Evolutionary conservation across 2,329 filamentous ascomycete species (phyloP), one percentile per base, ranked within the genome.

Genomic region (Alternaria sp.): DNA sequence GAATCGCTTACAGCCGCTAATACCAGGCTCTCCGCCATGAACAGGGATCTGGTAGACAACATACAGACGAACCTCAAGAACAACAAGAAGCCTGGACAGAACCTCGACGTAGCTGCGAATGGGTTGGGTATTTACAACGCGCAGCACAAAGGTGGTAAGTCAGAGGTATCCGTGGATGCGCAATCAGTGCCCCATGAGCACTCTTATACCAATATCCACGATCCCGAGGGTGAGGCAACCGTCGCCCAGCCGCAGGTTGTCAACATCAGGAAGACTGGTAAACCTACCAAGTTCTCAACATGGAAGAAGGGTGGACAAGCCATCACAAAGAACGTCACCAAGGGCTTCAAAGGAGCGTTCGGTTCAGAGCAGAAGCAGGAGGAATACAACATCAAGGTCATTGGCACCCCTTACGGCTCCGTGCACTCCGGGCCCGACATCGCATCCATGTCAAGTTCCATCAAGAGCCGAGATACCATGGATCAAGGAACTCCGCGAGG

Each of bases 231-330:
- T 8, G 87, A 89, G 64, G 80, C 84, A 13, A 84, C 85, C 0
- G 79, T 89, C 48, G 77, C 88, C 28, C 90, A 92, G 2, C 93
- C 95, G n/a, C 95, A 96, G 60, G 91, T 98, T 33, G 91, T 98
- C 60, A 96, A 95, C 70, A 96, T 98, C 62, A 88, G 93, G 70
- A 98, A 97, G 63, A 72, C 72, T 80, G 93, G 91, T 29, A 93
- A 97, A 74, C 88, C 90, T 53, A 96, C 93, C 81, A 98, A 97
- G 77, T 97, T 97, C 80, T 97, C 96, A 80, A 97, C 97, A 80
- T 98, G 95, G 93, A 97, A 97, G 84, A 97, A 96, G 82, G 93
- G 93, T 37, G 92, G 92, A 37, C 94, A 96, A 79, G 93, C 91
- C 55, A 89, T 98, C 69, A 93, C 93, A 28, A 96, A 97, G 78